A percentile compares a stretch with the other conserved stretches of the same genome.
Conservation (phyloP, 192 early-diverging fungal genomes). For the Coemansia sp. region DNA sequence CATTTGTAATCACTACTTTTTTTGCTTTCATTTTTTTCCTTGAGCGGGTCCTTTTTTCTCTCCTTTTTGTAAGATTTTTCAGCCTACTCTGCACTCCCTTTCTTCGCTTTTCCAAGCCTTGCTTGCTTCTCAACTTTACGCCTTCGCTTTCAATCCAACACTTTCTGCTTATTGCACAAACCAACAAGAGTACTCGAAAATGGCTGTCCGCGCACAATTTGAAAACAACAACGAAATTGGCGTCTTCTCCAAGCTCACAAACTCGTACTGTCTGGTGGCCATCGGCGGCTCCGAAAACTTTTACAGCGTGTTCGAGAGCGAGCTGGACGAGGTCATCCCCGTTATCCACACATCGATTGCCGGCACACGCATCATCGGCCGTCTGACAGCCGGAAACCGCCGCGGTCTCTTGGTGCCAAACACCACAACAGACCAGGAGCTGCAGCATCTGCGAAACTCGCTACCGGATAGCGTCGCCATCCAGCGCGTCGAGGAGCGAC, state of each 20-base stretch:
- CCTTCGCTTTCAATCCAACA: not conserved
- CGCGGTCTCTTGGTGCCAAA: conserved; percentile 92
- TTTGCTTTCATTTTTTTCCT: conserved; percentile 2
- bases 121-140: conserved; percentile 6
- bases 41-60: conserved; percentile 5
- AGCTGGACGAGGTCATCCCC: conserved; percentile 92
- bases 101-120: not conserved
- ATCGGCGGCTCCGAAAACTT: conserved; percentile 99
- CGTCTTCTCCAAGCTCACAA: conserved; percentile 96
- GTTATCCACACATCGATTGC: conserved; percentile 96
- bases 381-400: conserved; percentile 90
- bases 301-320: conserved; percentile 89
- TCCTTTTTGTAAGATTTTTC: not conserved
- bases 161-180: not conserved
- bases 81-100: not conserved
- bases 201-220: conserved; percentile 80
- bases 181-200: conserved; percentile 7
- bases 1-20: conserved; percentile 2
- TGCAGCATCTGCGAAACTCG: conserved; percentile 95
- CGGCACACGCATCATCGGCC: conserved; percentile 94
- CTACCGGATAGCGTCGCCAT: conserved; percentile 89
- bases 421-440: conserved; percentile 95
- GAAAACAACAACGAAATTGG: conserved; percentile 99
- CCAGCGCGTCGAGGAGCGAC: conserved; percentile 95
- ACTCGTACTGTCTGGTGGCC: conserved; percentile 96